phyloP scores from a whole-genome alignment of 139 green algal genomes.

The Raphidocelis subcapitata region DNA sequence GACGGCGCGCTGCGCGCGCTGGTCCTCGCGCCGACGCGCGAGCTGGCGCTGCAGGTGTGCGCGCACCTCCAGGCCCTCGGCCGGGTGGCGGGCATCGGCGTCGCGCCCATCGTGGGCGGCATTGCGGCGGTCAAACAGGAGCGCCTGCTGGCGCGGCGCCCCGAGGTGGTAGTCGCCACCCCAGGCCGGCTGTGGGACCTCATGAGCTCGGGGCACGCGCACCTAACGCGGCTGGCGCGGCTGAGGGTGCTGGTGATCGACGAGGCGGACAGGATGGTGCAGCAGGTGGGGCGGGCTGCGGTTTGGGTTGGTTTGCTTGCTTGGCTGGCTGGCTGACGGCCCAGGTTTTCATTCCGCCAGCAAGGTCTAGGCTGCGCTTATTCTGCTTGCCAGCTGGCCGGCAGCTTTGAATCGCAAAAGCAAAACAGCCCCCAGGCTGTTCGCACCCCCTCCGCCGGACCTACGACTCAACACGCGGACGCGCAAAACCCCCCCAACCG shows the following conservation, averaged over 20 bases:
- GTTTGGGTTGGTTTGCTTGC: background rate
- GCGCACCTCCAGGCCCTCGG: constrained; percentile 64
- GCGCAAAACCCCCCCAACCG: no score
- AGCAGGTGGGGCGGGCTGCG: constrained; percentile 35
- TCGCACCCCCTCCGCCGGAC: no score
- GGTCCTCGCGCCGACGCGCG: constrained; percentile 89
- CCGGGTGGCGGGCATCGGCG: constrained; percentile 58
- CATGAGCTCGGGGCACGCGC: constrained; percentile 70
- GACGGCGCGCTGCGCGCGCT: constrained; percentile 76
- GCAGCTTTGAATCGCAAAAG: no score
- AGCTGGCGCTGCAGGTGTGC: constrained; percentile 93
- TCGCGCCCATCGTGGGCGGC: constrained; percentile 89
- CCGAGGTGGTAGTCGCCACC: constrained; percentile 89
- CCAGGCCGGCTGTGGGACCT: constrained; percentile 96
- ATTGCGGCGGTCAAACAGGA: constrained; percentile 88
- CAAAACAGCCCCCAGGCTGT: no score
- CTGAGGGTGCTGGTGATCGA: constrained; percentile 92
- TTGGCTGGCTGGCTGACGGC: background rate
- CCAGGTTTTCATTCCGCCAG: no score
- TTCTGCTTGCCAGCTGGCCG: no score
- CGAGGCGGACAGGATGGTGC: constrained; percentile 96
- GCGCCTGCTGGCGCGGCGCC: constrained; percentile 67
- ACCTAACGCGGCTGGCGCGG: constrained; percentile 62
- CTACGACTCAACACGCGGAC: no score
- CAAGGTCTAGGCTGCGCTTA: no score